These are phyloP conservation scores for Xerocomellus chrysenteron DNA, from an alignment of 768 basidiomycete species.

Conservation along the genomic window DNA sequence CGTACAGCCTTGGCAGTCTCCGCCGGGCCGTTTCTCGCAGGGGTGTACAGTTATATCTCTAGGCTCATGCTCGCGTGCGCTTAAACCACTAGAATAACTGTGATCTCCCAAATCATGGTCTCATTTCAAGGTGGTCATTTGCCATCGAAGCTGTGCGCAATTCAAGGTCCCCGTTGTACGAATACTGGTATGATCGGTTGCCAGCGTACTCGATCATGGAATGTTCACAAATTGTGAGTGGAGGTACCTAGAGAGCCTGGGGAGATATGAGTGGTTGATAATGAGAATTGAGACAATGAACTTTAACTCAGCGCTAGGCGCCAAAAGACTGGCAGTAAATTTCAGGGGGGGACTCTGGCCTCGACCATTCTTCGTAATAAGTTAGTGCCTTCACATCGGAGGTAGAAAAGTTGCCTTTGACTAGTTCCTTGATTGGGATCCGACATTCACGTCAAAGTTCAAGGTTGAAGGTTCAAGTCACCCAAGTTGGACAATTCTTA, in stretches of 20 bases:
- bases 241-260: background rate
- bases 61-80: no score
- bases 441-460: no score
- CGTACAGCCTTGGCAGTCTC: background rate
- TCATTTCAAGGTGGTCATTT: no score
- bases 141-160: no score
- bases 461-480: no score
- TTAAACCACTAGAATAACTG: background rate
- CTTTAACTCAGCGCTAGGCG: background rate
- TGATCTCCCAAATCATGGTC: background rate
- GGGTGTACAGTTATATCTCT: background rate
- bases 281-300: no score
- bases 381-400: background rate
- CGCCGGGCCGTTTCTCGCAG: background rate
- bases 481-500: no score
- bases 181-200: background rate
- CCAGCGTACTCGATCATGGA: background rate
- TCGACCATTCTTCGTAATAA: background rate
- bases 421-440: no score
- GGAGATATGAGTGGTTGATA: background rate
- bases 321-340: no score
- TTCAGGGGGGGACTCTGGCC: background rate
- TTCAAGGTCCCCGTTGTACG: background rate
- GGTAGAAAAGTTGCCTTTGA: background rate
- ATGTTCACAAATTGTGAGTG: background rate